Percentiles rank a stretch among this genome's conserved stretches.
phyloP scores from a whole-genome alignment of 2,329 filamentous ascomycete genomes.

The Talaromyces amestolkiae region DNA sequence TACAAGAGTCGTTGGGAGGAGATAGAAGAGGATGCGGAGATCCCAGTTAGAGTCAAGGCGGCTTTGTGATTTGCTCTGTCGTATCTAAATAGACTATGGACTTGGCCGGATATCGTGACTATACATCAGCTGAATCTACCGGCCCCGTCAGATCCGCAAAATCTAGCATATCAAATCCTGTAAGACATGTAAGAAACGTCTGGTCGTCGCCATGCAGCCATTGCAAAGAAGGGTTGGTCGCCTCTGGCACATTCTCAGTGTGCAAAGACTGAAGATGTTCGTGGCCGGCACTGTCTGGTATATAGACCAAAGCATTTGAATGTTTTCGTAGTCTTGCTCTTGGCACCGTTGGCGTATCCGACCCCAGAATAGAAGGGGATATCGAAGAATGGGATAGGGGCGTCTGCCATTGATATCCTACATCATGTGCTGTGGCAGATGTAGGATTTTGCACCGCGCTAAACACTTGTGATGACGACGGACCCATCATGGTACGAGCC shows the following conservation, averaged over 20 bases:
- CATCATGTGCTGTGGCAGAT: not conserved
- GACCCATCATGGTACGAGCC: not conserved
- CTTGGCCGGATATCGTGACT: not conserved
- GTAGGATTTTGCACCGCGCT: not conserved
- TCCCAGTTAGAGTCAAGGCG: constrained; percentile 3
- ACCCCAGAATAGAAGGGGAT: not conserved
- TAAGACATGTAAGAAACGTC: constrained; percentile 29
- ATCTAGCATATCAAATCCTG: constrained; percentile 29
- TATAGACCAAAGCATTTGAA: not conserved
- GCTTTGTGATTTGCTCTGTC: not conserved
- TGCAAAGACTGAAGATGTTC: not conserved
- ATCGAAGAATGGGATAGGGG: not conserved
- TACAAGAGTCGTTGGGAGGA: constrained; percentile 33
- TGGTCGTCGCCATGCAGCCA: constrained; percentile 26
- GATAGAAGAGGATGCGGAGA: not conserved
- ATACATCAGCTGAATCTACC: not conserved
- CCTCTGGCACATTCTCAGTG: not conserved
- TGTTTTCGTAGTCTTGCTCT: constrained; percentile 3
- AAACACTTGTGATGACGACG: not conserved
- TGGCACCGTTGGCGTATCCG: not conserved
- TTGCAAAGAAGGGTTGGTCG: constrained; percentile 14
- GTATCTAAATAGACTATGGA: not conserved
- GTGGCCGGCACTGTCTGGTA: not conserved
- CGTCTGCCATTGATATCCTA: constrained; percentile 3
- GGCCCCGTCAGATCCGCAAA: not conserved